Evolutionary conservation across 108 stramenopile genomes (phyloP), one percentile per base, ranked within the genome.

Genomic region (Nitzschia sp.): DNA sequence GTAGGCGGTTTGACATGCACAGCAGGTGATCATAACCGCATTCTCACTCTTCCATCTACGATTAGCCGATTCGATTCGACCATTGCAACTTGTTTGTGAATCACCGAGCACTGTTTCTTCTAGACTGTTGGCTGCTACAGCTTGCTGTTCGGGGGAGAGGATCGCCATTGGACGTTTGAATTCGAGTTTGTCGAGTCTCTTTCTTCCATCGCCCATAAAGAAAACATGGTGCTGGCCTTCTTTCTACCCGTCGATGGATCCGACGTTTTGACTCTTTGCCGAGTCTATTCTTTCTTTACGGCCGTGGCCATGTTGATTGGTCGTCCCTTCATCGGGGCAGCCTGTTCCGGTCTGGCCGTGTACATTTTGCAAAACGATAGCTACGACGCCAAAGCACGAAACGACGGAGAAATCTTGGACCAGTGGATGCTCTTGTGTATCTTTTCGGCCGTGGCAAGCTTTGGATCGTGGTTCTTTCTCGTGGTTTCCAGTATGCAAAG

Each of bases 401-500:
- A 62, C 9, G 61, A 62, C 24, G 38, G 42, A 42, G 42, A 62
- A 23, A 24, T 46, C 1, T 13, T 62, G 42, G 36, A 19, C 1
- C 42, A 8, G 1, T 62, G 61, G 61, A 32, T 42, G 11, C 17
- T 62, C 5, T 26, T 62, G 36, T 32, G 42, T 62, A 13, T 19
- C 21, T 21, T 62, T 8, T 62, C 61, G 61, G 42, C 25, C 28
- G 23, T 46, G 1, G 61, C 61, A 21, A 34, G 61, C 25, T 42
- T 62, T 45, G 61, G 29, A 23, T 62, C 61, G 23, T 62, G 61
- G 61, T 19, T 24, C 24, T 34, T 62, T 1, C 13, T 62, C n/a
- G 5, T 42, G 1, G 24, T 62, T 6, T 62, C 61, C 1, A 25
- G 42, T 13, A 18, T 62, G 17, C n/a, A 62, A 24, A 30, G 13